Base-by-base conservation (phyloP, 768 basidiomycete species). In the Suillus discolor region DNA sequence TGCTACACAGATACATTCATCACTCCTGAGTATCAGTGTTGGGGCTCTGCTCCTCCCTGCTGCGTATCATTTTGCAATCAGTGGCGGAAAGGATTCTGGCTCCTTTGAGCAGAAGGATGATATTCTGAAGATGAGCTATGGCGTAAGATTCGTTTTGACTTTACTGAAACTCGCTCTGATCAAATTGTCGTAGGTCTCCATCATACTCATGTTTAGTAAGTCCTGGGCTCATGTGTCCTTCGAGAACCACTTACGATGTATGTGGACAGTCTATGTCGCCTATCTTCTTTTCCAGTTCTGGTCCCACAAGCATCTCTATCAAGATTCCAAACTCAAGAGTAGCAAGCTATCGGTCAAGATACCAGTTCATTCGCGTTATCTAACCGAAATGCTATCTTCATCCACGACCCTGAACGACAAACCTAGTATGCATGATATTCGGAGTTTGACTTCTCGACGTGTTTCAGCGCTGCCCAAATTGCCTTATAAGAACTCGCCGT, bases 21-120 rank as follows among this genome's bases (percentile, higher is more conserved):
- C 93, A 3, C 74, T 94, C 13, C 78, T 94, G 63, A 90, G 86
- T 36, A 81, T 94, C 62, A 92, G 92, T 69, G 93, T 94, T 61
- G 89, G 91, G 70, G 93, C 89, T 61, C 81, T 94, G 12, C 80
- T 94, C 11, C 78, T 94, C 20, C 92, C 92, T 7, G 91, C 91
- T 31, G 93, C 91, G 1, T 96, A 92, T 77, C 89, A 93, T 68
- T 83, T 90, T 67, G 79, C 85, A 28, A 77, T 81, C 45, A 72
- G 70, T 44, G 73, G 71, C 55, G 68, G 65, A 31, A 65, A 66
- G 34, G 62, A 71, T 76, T 63, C 70, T 66, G 57, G 66, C 72
- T 31, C 69, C 64, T 49, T 28, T 4, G 62, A 80, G 60, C 84
- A 87, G 68, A 79, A 71, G 18, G 38, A 67, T 23, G 76, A 80